Evolutionary conservation across 176 grass and related monocot genomes (phyloP), one percentile per base, ranked within the genome.

Genomic region (Saccharum spontaneum): DNA sequence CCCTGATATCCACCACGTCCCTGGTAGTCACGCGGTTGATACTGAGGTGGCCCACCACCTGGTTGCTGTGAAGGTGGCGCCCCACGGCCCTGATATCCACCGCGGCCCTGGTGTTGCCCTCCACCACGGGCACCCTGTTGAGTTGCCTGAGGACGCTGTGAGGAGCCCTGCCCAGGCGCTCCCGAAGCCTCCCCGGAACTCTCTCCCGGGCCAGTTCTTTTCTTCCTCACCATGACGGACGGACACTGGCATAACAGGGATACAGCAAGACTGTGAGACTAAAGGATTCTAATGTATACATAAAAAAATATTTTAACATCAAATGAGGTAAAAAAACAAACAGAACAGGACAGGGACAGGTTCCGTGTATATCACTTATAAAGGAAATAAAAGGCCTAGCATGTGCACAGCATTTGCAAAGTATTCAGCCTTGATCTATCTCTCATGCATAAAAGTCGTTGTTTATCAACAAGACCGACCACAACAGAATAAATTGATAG

Each of bases 191-290:
- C 71, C 28, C 79, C 86, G 46, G 88, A 93, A 79, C 73, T 67
- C 77, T 90, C 94, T 30, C 82, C 86, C 64, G 85, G 75, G 30
- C 89, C 91, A 61, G 79, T 86, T 88, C 80, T 94, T 84, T 92
- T 97, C 90, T 97, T 97, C 87, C 89, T 92, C 88, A 92, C 89
- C 94, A 97, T 97, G 81, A 82, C 37, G 17, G 81, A 82, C 37
- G 26, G 66, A 23, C 31, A n/a, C 84, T 89, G 69, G 10, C 20
- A 85, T 45, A 39, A 79, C 30, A 87, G 39, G 28, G 74, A 57
- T 46, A 41, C 0, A 28, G 26, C 1, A 80, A 79, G 46, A 66
- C 13, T 4, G 18, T 82, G 20, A 82, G 54, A 54, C 30, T 16
- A 75, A 38, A 75, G 62, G 16, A 46, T 2, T 31, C 1, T 8